These are phyloP conservation scores for Odonthalia washingtoniensis DNA, from an alignment of 31 red algal species.

Conservation along the genomic window DNA sequence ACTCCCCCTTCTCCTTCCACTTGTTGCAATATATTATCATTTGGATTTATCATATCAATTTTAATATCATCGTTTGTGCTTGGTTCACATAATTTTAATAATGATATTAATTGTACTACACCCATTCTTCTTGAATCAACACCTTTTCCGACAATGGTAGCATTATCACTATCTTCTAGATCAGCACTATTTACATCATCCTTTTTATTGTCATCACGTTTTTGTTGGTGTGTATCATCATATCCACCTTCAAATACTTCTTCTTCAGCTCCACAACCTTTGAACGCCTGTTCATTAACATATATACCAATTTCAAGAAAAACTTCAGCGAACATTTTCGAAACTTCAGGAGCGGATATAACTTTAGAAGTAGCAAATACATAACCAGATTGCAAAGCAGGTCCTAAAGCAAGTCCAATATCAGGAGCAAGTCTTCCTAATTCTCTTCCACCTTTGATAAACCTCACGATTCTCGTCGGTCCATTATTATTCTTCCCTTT, in stretches of 20 bases:
- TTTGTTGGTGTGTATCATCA: too few relatives aligned
- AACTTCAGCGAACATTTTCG: constrained; percentile 61
- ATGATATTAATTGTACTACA: constrained; percentile 56
- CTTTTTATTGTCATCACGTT: background rate
- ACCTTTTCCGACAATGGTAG: constrained; percentile 24
- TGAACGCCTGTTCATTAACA: constrained; percentile 50
- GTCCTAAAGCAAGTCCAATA: constrained; percentile 44
- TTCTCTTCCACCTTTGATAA: constrained; percentile 55
- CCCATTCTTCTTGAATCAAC: constrained; percentile 58
- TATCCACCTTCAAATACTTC: constrained; percentile 34
- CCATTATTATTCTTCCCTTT: constrained; percentile 11
- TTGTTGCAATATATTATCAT: background rate
- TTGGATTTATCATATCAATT: background rate
- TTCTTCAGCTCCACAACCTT: constrained; percentile 25
- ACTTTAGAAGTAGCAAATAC: constrained; percentile 36
- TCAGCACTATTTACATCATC: constrained; percentile 4
- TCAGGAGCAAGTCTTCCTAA: constrained; percentile 54
- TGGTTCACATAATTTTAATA: constrained; percentile 55
- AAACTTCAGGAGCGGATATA: constrained; percentile 36
- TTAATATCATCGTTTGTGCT: background rate
- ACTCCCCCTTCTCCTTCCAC: background rate
- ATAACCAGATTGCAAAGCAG: constrained; percentile 67
- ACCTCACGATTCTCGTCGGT: constrained; percentile 42
- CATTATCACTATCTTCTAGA: constrained; percentile 40
- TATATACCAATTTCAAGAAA: constrained; percentile 50